Evolutionary conservation across 768 basidiomycete species (phyloP).

Genomic region (Lentinula edodes): DNA sequence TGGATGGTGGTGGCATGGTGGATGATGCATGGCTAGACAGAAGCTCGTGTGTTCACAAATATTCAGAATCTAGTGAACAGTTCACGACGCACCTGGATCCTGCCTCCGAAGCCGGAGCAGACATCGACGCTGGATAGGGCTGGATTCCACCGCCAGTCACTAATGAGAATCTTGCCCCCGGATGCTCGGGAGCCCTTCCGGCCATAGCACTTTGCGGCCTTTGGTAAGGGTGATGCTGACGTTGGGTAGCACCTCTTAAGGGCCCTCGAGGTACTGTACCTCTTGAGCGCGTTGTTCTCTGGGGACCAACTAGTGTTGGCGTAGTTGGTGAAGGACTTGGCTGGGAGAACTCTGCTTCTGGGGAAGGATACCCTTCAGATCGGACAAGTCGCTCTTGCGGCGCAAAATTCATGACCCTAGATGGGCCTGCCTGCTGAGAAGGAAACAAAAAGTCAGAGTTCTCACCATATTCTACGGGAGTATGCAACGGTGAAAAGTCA

Average conservation of each 20-base stretch:
- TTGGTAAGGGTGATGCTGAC: neutral
- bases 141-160: neutral
- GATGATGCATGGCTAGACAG: neutral
- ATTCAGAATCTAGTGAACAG: neutral
- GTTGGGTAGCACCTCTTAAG: too few species aligned
- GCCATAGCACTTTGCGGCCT: neutral
- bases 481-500: neutral
- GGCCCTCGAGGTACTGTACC: neutral
- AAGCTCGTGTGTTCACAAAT: neutral
- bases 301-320: neutral
- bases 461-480: slow-evolving; percentile 1
- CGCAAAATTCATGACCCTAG: neutral
- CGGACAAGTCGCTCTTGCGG: neutral
- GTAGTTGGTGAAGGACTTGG: neutral
- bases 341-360: neutral
- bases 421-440: neutral
- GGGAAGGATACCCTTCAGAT: neutral
- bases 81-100: neutral
- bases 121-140: slow-evolving; percentile 3
- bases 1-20: neutral
- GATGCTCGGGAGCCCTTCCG: neutral
- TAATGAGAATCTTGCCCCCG: neutral
- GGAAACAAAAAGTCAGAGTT: neutral
- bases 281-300: neutral
- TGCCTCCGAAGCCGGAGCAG: neutral